Evolutionary conservation across 345 rosid species (phyloP).

Genomic region (Capsella bursapastoris): DNA sequence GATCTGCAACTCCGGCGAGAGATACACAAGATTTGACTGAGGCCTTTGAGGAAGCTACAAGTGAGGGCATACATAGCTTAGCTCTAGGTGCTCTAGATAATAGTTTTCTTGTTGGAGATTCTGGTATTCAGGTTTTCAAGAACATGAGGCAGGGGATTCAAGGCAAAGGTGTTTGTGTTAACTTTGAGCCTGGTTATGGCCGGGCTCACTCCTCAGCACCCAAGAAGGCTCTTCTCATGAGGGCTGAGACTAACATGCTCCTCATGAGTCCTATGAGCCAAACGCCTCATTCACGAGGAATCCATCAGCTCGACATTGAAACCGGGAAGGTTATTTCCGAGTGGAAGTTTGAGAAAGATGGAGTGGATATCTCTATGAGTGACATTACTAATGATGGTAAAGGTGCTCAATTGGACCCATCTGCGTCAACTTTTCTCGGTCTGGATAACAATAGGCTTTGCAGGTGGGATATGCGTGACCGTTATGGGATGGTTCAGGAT

Average conservation of each 20-base stretch:
- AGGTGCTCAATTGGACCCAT: constrained; percentile 93
- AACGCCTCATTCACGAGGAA: constrained; percentile 69
- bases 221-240: constrained; percentile 90
- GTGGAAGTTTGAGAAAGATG: constrained; percentile 98
- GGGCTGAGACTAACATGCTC: constrained; percentile 95
- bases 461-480: constrained; percentile 99
- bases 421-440: constrained; percentile 94
- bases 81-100: constrained; percentile 96
- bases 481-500: constrained; percentile 88
- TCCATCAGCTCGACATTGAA: constrained; percentile 97
- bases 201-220: constrained; percentile 70
- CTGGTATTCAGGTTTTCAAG: constrained; percentile 93
- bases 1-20: constrained; percentile 60
- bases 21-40: constrained; percentile 75
- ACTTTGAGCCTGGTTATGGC: constrained; percentile 58
- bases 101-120: constrained; percentile 90
- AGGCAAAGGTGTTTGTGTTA: constrained; percentile 91
- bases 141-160: constrained; percentile 91
- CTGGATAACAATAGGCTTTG: constrained; percentile 94
- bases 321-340: constrained; percentile 87
- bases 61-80: constrained; percentile 93
- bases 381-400: constrained; percentile 92
- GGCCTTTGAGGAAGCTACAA: constrained; percentile 91
- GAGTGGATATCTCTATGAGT: constrained; percentile 90
- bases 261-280: constrained; percentile 91